Evolutionary conservation across 805 yeast genomes (phyloP).

Genomic region (Candida suzukii): DNA sequence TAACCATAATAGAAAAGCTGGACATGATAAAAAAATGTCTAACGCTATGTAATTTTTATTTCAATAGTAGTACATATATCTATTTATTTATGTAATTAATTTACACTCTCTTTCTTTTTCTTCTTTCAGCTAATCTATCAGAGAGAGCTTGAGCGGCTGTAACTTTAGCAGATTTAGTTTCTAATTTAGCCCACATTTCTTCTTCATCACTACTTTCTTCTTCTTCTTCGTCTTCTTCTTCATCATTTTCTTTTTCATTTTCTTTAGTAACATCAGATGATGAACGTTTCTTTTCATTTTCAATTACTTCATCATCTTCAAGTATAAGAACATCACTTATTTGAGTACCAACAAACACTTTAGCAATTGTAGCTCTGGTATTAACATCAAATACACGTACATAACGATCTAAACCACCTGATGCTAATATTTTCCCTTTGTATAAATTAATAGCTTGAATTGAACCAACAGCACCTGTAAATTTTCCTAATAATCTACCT

Average conservation of each 20-base stretch:
- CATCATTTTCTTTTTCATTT: slow-evolving; percentile 33
- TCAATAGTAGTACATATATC: too few species aligned
- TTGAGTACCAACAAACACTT: slow-evolving; percentile 73
- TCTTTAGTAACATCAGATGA: slow-evolving; percentile 26
- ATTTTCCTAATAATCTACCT: slow-evolving; percentile 61
- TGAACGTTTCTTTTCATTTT: slow-evolving; percentile 12
- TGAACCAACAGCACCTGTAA: slow-evolving; percentile 72
- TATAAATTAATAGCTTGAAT: slow-evolving; percentile 35
- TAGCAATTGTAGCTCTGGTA: slow-evolving; percentile 54
- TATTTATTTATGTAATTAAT: not conserved
- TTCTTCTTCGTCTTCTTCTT: slow-evolving; percentile 23
- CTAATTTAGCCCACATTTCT: slow-evolving; percentile 25
- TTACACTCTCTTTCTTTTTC: slow-evolving; percentile 21
- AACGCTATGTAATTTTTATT: slow-evolving; percentile 2
- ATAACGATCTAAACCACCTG: slow-evolving; percentile 88
- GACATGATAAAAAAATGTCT: slow-evolving; percentile 49
- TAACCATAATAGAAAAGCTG: slow-evolving; percentile 60
- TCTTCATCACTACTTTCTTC: slow-evolving; percentile 27
- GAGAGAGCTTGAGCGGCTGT: not conserved
- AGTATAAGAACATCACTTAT: slow-evolving; percentile 45
- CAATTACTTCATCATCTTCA: slow-evolving; percentile 36
- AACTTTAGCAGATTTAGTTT: slow-evolving; percentile 3
- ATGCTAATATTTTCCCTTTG: slow-evolving; percentile 40
- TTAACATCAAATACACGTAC: slow-evolving; percentile 65
- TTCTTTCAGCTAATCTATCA: slow-evolving; percentile 12